These are phyloP conservation scores for Astrothelium macrocarpum DNA, from an alignment of 495 filamentous ascomycete species.

Conservation along the genomic window DNA sequence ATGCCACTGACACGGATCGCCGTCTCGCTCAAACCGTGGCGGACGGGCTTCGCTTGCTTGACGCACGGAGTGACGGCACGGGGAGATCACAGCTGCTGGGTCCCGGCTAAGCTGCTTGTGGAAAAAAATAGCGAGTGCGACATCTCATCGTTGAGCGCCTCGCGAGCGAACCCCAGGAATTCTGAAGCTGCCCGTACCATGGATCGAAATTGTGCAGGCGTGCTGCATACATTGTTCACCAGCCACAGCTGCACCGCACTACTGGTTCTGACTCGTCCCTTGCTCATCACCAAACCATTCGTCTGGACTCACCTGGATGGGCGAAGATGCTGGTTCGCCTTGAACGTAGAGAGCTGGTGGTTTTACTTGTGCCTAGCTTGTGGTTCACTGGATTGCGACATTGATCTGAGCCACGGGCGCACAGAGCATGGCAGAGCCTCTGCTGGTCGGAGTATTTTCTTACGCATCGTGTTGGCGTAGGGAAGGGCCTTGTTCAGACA, in stretches of 20 bases:
- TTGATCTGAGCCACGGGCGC: background rate
- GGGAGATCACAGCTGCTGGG: slow-evolving; percentile 6
- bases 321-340: background rate
- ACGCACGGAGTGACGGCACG: slow-evolving; percentile 6
- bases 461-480: slow-evolving; percentile 4
- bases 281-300: background rate
- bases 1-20: background rate
- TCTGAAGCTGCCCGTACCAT: background rate
- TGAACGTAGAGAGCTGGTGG: background rate
- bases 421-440: background rate
- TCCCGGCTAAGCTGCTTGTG: background rate
- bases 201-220: background rate
- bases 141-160: background rate
- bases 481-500: background rate
- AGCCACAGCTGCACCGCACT: slow-evolving; percentile 5
- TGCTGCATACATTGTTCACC: background rate
- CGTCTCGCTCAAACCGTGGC: slow-evolving; percentile 4
- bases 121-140: background rate
- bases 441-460: slow-evolving; percentile 1
- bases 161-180: background rate
- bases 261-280: background rate
- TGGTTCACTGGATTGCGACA: background rate
- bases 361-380: background rate
- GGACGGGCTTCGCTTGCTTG: slow-evolving; percentile 3
- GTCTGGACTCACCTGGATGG: background rate